These are phyloP conservation scores for Colletotrichum abscissum DNA, from an alignment of 2,329 filamentous ascomycete species.

Conservation along the genomic window DNA sequence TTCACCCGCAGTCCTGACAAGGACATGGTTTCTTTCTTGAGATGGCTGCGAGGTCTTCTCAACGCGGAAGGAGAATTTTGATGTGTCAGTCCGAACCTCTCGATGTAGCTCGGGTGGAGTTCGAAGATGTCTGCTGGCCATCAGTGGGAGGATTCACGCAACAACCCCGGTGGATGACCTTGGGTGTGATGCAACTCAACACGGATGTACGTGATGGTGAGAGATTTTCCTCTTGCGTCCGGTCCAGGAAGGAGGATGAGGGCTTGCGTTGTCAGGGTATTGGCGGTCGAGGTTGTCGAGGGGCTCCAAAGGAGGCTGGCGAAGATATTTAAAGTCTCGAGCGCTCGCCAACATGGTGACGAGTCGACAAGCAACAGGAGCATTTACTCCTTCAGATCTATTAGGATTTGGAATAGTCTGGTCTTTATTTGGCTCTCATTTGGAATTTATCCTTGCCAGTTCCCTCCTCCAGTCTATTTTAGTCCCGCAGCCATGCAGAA, in stretches of 20 bases:
- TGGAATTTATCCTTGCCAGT: constrained; percentile 21
- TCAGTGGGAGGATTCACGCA: constrained; percentile 1
- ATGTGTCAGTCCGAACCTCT: neutral
- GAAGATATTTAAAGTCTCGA: constrained; percentile 28
- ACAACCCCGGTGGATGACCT: neutral
- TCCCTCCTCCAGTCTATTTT: constrained; percentile 26
- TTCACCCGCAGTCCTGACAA: constrained; percentile 2
- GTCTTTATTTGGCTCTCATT: constrained; percentile 19
- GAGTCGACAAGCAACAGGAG: constrained; percentile 21
- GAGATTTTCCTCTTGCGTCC: constrained; percentile 13
- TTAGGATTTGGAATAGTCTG: constrained; percentile 26
- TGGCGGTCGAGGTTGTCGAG: neutral
- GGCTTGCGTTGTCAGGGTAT: neutral
- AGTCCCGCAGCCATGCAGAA: constrained; percentile 26
- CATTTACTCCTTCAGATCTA: constrained; percentile 16
- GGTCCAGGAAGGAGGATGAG: constrained; percentile 4
- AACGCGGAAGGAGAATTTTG: constrained; percentile 13
- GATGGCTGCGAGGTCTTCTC: neutral
- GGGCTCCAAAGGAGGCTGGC: constrained; percentile 4
- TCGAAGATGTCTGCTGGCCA: neutral
- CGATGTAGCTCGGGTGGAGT: constrained; percentile 14
- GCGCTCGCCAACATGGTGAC: neutral
- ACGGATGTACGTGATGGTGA: constrained; percentile 10
- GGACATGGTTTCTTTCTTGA: constrained; percentile 9
- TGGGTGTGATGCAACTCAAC: constrained; percentile 31